Evolutionary conservation across 306 rosid species (phyloP).

Genomic region (Geum urbanum): DNA sequence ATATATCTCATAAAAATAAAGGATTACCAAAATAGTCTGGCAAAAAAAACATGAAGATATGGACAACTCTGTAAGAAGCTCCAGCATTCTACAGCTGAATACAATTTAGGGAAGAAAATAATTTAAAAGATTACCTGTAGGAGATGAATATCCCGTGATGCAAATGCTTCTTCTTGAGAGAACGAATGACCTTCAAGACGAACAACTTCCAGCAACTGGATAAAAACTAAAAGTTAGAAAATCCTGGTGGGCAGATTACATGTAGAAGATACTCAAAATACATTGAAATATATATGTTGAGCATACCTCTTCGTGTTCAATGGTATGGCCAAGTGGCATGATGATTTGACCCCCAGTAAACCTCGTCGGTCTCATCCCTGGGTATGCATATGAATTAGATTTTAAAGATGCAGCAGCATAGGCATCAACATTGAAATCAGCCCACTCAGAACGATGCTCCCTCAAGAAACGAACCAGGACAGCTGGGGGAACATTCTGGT

Average conservation of each 20-base stretch:
- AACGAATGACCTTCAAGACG: conserved; percentile 93
- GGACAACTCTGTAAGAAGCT: neutral
- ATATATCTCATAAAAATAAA: neutral
- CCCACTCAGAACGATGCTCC: conserved; percentile 99
- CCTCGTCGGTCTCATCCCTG: conserved; percentile 86
- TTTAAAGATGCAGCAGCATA: conserved; percentile 73
- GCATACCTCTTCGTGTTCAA: conserved; percentile 86
- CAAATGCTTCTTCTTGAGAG: conserved; percentile 82
- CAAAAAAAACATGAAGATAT: neutral
- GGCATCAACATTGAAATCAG: conserved; percentile 97
- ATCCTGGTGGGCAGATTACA: neutral
- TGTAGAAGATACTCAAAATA: no score
- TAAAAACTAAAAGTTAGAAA: conserved; percentile 14
- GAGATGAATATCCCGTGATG: conserved; percentile 86
- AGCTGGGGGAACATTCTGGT: conserved; percentile 89
- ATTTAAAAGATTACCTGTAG: conserved; percentile 57
- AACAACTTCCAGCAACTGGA: conserved; percentile 87
- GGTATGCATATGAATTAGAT: conserved; percentile 74
- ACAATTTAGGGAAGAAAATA: conserved; percentile 3
- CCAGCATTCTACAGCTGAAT: neutral
- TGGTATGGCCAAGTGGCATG: conserved; percentile 97
- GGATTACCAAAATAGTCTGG: neutral
- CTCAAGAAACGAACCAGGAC: conserved; percentile 89
- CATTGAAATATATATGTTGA: neutral
- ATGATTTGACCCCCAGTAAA: conserved; percentile 96